Evolutionary conservation across 129 eudicot species (phyloP), one percentile per base, ranked within the genome.

Genomic region (Pittosporum tobira): DNA sequence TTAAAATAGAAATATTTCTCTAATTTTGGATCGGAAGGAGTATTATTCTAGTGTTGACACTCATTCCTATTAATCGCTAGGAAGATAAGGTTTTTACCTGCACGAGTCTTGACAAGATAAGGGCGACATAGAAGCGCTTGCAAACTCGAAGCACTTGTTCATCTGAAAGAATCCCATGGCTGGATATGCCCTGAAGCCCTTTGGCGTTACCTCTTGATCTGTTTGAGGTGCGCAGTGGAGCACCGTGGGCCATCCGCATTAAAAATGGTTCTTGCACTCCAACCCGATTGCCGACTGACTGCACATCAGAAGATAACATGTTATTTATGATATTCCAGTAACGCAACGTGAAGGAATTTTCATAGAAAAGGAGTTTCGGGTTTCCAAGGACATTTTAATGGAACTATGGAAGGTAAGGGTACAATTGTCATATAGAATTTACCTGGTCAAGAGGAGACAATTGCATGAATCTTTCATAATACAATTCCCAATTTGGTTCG

Each of bases 231-330:
- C 94, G 94, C 67, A 79, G 29, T 71, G 89, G 94, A 42, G 85
- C 96, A 15, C 98, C 94, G 68, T 91, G 98, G 36, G 98, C 96
- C 98, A 91, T 86, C 48, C 94, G 95, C 98, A 91, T 91, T 44
- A 91, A 51, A 79, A 91, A 91, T 19, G 95, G 94, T 64, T 91
- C 98, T 66, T 81, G 79, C 30, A 91, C 98, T 66, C 98, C 98
- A 64, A 86, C 96, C 30, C 90, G 83, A 46, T 91, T 91, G 59
- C 96, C 98, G 71, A 86, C 98, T 23, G 98, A 83, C 98, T 90
- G 72, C 77, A 82, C 5, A 23, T 45, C 74, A 72, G 14, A 34
- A 34, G 40, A 12, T 34, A 34, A 34, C 10, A 34, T 9, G 40
- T 34, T 34, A 3, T 9, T 40, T 40, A 40, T 40, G 16, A 11